phyloP scores from a whole-genome alignment of 805 yeast genomes.

The Cyberlindnera veronae region DNA sequence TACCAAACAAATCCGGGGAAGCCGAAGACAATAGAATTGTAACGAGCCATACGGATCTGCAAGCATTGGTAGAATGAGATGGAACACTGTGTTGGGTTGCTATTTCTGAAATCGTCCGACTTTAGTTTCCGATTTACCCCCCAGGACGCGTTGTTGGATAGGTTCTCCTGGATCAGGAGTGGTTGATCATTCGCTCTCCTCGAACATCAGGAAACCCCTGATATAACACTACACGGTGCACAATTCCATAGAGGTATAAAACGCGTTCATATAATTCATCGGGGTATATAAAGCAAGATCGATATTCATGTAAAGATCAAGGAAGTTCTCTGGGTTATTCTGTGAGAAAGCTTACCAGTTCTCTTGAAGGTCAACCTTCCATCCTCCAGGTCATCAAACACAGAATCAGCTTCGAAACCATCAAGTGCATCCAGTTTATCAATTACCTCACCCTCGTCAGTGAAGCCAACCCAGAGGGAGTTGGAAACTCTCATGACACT shows the following conservation, averaged over 20 bases:
- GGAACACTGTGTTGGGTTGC: too few relatives aligned
- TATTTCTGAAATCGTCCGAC: too few relatives aligned
- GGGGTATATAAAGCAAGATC: not conserved
- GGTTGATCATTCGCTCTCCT: too few relatives aligned
- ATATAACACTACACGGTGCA: too few relatives aligned
- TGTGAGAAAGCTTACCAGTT: not conserved
- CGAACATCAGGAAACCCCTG: too few relatives aligned
- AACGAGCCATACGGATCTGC: too few relatives aligned
- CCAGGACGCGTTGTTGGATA: too few relatives aligned
- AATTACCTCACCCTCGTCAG: conserved; percentile 4
- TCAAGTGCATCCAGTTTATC: conserved; percentile 11
- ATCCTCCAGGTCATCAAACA: conserved; percentile 14
- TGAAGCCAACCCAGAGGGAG: conserved; percentile 26
- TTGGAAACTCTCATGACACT: conserved; percentile 20
- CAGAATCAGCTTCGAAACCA: conserved; percentile 13
- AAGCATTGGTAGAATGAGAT: too few relatives aligned
- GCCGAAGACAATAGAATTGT: not conserved
- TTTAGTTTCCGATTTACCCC: too few relatives aligned
- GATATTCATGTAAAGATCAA: conserved; percentile 17
- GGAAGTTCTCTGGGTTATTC: conserved; percentile 20
- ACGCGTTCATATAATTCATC: too few relatives aligned
- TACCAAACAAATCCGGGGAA: not conserved
- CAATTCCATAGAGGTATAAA: too few relatives aligned
- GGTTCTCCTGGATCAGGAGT: too few relatives aligned
- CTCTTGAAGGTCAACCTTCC: not conserved